Evolutionary conservation across 371 early-diverging fungal genomes (phyloP), one percentile per base, ranked within the genome.

Genomic region (Parasitella parasitica): DNA sequence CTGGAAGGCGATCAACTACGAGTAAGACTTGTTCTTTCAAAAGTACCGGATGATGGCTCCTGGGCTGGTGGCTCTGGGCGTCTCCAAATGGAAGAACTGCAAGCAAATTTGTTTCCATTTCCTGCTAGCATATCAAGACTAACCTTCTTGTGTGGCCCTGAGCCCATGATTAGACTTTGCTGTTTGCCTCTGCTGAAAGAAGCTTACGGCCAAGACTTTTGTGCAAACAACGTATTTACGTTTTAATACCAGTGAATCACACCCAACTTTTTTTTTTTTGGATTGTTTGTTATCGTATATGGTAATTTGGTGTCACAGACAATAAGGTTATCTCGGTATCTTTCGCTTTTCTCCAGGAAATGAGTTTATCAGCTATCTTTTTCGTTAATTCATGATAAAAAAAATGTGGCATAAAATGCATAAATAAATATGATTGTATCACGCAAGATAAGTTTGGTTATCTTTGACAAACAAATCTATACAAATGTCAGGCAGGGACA

Each of bases 61-160:
- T 92, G 91, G 91, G 77, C 64, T 16, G 87, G 88, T 41, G 80
- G 81, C 18, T 70, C 69, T 15, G 95, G 96, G 30, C 88, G 72
- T 61, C 81, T 95, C 35, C 83, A 69, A 53, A 75, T 80, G 28
- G 84, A 88, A 11, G 77, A 89, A 67, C 67, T 92, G 66, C 71
- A 87, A 71, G 74, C 90, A 68, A 49, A 81, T 70, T 62, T 90
- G 60, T 90, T 90, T 0, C 55, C 63, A 13, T 80, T 89, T 16
- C 76, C 76, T 0, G 72, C 78, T 34, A 69, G 65, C 7, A 73
- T 75, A 57, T 59, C 82, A 54, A 82, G 26, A 15, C 4, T 89
- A 59, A 78, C 95, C 51, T 82, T 93, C 57, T 91, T 95, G 22
- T 97, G 97, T 71, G 97, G 98, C 35, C 96, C 96, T n/a, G 66